Evolutionary conservation across 371 early-diverging fungal species (phyloP).

Genomic region (Phascolomyces articulosus): DNA sequence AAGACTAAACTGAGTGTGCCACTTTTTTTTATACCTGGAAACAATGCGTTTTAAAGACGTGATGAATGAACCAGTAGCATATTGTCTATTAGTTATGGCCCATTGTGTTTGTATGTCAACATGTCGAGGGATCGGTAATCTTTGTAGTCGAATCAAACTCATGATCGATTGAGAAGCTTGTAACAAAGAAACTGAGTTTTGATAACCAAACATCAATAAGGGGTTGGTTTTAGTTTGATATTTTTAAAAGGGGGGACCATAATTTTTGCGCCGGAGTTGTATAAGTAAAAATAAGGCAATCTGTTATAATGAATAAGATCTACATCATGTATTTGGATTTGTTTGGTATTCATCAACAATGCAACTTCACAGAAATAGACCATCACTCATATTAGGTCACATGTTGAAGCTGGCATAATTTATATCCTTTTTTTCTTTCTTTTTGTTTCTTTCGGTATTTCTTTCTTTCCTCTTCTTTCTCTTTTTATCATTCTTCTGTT

Average conservation of each 20-base stretch:
- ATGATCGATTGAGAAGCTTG: constrained; percentile 2
- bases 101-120: background rate
- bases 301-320: no score
- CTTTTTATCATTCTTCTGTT: background rate
- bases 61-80: background rate
- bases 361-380: no score
- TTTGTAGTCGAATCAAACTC: constrained; percentile 1
- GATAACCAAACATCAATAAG: no score
- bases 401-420: background rate
- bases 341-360: no score
- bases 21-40: background rate
- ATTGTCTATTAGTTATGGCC: background rate
- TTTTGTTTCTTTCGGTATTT: constrained; percentile 2
- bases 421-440: constrained; percentile 9
- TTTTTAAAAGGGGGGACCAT: no score
- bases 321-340: no score
- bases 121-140: background rate
- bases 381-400: background rate
- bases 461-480: constrained; percentile 10
- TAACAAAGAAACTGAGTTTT: constrained; percentile 6
- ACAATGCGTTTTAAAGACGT: background rate
- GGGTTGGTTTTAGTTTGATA: no score
- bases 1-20: background rate
- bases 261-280: no score
- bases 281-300: no score